These are phyloP conservation scores for Colletotrichum acutatum DNA, from an alignment of 2,329 filamentous ascomycete species.

Conservation along the genomic window DNA sequence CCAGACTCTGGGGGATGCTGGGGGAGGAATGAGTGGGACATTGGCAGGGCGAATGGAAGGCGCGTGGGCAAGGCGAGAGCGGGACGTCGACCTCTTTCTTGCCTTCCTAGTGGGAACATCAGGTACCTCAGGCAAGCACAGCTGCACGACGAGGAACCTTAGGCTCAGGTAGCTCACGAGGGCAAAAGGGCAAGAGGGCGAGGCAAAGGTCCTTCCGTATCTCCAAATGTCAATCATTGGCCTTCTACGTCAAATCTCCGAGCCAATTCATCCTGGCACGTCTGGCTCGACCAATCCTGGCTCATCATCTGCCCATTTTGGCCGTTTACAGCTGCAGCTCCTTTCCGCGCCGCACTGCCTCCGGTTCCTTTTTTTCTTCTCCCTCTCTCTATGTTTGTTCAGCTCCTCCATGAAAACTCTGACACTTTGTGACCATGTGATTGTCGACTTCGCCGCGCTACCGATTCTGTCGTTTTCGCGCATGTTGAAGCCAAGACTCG, in stretches of 20 bases:
- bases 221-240: constrained; percentile 23
- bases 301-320: constrained; percentile 2
- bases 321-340: not conserved
- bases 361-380: not conserved
- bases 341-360: not conserved
- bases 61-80: not conserved
- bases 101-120: constrained; percentile 4
- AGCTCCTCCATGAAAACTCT: not conserved
- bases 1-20: constrained; percentile 2
- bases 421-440: constrained; percentile 3
- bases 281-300: constrained; percentile 15
- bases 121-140: not conserved
- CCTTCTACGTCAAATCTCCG: constrained; percentile 32
- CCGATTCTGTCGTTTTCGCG: not conserved
- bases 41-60: constrained; percentile 1
- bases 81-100: not conserved
- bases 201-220: not conserved
- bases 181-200: not conserved
- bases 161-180: not conserved
- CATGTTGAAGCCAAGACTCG: not conserved
- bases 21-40: constrained; percentile 15
- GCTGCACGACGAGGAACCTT: no score
- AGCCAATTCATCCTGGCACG: constrained; percentile 5
- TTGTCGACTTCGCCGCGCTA: not conserved
- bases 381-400: not conserved